A percentile compares a stretch with the other conserved stretches of the same genome.
These are phyloP conservation scores for Camelina sativa DNA, from an alignment of 345 rosid species.

Conservation along the genomic window DNA sequence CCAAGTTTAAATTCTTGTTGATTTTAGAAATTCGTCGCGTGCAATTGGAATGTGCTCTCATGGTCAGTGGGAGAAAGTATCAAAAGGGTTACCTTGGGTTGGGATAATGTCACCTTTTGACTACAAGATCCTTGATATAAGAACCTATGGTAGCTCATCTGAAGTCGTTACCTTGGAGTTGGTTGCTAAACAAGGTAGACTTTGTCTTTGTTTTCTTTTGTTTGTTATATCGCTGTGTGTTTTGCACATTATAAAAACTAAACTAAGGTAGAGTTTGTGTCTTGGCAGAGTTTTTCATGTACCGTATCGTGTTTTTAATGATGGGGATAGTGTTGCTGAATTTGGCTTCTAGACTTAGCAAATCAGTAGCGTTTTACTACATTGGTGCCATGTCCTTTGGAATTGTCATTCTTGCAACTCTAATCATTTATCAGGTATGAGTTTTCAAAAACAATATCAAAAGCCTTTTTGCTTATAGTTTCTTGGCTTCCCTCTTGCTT, in stretches of 20 bases:
- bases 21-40: slow-evolving; percentile 61
- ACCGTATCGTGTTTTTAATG: slow-evolving; percentile 63
- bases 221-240: not conserved
- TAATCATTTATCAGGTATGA: slow-evolving; percentile 74
- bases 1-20: not conserved
- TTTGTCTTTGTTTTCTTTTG: not conserved
- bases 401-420: slow-evolving; percentile 68
- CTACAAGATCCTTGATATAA: slow-evolving; percentile 69
- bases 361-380: slow-evolving; percentile 73
- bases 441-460: not conserved
- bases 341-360: slow-evolving; percentile 65
- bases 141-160: slow-evolving; percentile 50
- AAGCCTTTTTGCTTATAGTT: not conserved
- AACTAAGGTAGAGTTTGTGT: not conserved
- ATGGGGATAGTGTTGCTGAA: slow-evolving; percentile 58
- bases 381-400: slow-evolving; percentile 73
- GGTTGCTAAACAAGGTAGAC: slow-evolving; percentile 64
- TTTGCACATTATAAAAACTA: slow-evolving; percentile 12
- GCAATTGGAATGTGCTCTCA: slow-evolving; percentile 73
- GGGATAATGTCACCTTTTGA: slow-evolving; percentile 82
- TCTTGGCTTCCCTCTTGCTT: not conserved
- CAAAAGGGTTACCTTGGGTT: slow-evolving; percentile 64
- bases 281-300: slow-evolving; percentile 62
- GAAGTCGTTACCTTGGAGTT: slow-evolving; percentile 51
- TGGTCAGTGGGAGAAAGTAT: slow-evolving; percentile 70